A percentile compares a stretch with the other conserved stretches of the same genome.
Conservation (phyloP, 2,329 filamentous ascomycete genomes). For the Alternaria postmessia region DNA sequence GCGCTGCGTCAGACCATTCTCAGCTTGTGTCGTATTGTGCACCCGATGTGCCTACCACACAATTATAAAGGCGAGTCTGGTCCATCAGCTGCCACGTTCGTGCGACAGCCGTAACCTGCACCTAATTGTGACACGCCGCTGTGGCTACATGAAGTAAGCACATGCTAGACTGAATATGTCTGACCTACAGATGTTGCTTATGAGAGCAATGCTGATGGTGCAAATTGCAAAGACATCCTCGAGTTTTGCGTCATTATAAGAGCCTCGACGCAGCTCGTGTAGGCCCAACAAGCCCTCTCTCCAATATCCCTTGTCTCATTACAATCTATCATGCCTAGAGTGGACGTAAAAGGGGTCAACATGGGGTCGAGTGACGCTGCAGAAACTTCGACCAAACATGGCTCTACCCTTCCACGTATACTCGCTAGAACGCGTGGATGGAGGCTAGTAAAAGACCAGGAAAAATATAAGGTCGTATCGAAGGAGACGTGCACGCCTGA, state of each 20-base stretch:
- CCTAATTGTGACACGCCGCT: slow-evolving; percentile 3
- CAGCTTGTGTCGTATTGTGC: slow-evolving; percentile 3
- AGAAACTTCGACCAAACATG: slow-evolving; percentile 2
- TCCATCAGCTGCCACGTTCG: slow-evolving; percentile 1
- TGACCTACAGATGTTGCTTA: slow-evolving; percentile 5
- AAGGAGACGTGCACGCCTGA: slow-evolving; percentile 2
- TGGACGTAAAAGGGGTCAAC: background rate
- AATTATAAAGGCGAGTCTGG: slow-evolving; percentile 2
- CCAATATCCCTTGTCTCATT: slow-evolving; percentile 3
- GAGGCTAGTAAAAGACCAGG: slow-evolving; percentile 3
- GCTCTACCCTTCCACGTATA: slow-evolving; percentile 2
- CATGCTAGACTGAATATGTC: slow-evolving; percentile 2
- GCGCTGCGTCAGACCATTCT: slow-evolving; percentile 3
- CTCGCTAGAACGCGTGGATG: slow-evolving; percentile 2
- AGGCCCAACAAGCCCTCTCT: slow-evolving; percentile 3
- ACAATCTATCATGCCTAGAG: slow-evolving; percentile 4
- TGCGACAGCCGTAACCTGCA: background rate
- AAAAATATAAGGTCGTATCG: slow-evolving; percentile 1
- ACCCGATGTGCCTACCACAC: slow-evolving; percentile 4
- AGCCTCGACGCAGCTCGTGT: slow-evolving; percentile 3
- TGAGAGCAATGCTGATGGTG: slow-evolving; percentile 3
- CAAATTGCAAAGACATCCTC: slow-evolving; percentile 5
- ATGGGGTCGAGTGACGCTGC: background rate
- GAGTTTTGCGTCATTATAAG: slow-evolving; percentile 3
- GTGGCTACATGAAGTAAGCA: slow-evolving; percentile 3